Conservation (phyloP, 2,329 filamentous ascomycete genomes). For the Tolypocladium capitatum region DNA sequence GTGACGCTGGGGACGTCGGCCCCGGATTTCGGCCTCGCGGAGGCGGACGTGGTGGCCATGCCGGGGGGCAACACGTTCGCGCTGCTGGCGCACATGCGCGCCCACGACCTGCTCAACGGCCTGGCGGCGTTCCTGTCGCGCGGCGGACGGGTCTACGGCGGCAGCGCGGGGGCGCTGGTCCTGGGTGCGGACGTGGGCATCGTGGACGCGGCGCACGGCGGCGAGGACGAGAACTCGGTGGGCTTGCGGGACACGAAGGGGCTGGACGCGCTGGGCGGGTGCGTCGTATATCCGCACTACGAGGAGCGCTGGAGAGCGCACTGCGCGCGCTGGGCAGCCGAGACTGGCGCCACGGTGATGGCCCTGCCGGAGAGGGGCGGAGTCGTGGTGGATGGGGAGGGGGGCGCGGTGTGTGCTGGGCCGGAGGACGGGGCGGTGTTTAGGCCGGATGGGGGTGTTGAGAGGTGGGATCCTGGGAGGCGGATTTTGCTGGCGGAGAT, state of each 20-base stretch:
- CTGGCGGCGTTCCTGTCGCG: not conserved
- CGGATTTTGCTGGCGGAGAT: not conserved
- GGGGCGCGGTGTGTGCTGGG: not conserved
- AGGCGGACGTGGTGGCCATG: slow-evolving; percentile 1
- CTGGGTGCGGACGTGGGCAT: not conserved
- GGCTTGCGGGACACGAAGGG: not conserved
- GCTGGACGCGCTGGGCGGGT: not conserved
- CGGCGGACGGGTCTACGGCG: not conserved
- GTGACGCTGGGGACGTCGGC: not conserved
- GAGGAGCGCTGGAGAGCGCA: too few relatives aligned
- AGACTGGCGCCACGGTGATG: not conserved
- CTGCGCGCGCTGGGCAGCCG: not conserved
- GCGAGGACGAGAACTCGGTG: not conserved
- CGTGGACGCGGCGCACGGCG: not conserved
- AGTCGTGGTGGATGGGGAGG: not conserved
- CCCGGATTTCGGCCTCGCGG: slow-evolving; percentile 1
- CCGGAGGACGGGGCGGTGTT: not conserved
- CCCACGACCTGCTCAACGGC: not conserved
- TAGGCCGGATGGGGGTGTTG: not conserved
- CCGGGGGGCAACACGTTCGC: slow-evolving; percentile 2
- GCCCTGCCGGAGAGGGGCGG: not conserved
- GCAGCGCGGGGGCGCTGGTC: not conserved
- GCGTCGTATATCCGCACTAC: not conserved
- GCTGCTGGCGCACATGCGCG: slow-evolving; percentile 1
- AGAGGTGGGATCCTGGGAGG: not conserved